These are phyloP conservation scores for Penicillium coprophilum DNA, from an alignment of 495 filamentous ascomycete genomes.

Conservation along the genomic window DNA sequence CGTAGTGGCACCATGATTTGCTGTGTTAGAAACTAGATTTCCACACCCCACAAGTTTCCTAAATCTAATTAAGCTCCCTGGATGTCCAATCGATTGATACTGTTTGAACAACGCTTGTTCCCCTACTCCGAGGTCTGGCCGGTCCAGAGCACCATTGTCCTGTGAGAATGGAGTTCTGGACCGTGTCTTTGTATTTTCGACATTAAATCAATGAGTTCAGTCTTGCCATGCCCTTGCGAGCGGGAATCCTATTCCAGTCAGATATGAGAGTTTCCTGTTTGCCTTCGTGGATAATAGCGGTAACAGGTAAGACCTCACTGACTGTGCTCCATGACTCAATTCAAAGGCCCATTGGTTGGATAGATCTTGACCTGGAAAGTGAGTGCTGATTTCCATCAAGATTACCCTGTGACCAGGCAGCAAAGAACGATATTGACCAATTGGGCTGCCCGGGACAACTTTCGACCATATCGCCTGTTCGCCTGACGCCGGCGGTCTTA, in stretches of 20 bases:
- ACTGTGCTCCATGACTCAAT: slow-evolving; percentile 12
- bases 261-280: slow-evolving; percentile 13
- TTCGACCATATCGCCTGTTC: slow-evolving; percentile 21
- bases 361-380: slow-evolving; percentile 19
- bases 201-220: slow-evolving; percentile 13
- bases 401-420: slow-evolving; percentile 20
- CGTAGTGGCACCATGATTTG: slow-evolving; percentile 2
- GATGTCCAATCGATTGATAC: background rate
- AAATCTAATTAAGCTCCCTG: background rate
- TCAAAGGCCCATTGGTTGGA: slow-evolving; percentile 15
- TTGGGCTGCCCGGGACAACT: slow-evolving; percentile 15
- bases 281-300: slow-evolving; percentile 17
- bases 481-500: slow-evolving; percentile 1
- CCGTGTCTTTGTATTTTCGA: slow-evolving; percentile 15
- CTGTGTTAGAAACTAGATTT: background rate
- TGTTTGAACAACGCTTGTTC: slow-evolving; percentile 1
- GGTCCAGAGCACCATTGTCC: slow-evolving; percentile 3
- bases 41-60: background rate
- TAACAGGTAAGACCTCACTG: slow-evolving; percentile 10
- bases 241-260: slow-evolving; percentile 14
- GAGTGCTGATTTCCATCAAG: slow-evolving; percentile 15
- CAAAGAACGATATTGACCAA: slow-evolving; percentile 19
- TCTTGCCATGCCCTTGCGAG: slow-evolving; percentile 15
- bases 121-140: slow-evolving; percentile 10
- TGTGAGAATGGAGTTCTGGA: slow-evolving; percentile 2